A percentile compares a stretch with the other conserved stretches of the same genome.
These are phyloP conservation scores for Penicillium waksmanii DNA, from an alignment of 495 filamentous ascomycete species.

Conservation along the genomic window DNA sequence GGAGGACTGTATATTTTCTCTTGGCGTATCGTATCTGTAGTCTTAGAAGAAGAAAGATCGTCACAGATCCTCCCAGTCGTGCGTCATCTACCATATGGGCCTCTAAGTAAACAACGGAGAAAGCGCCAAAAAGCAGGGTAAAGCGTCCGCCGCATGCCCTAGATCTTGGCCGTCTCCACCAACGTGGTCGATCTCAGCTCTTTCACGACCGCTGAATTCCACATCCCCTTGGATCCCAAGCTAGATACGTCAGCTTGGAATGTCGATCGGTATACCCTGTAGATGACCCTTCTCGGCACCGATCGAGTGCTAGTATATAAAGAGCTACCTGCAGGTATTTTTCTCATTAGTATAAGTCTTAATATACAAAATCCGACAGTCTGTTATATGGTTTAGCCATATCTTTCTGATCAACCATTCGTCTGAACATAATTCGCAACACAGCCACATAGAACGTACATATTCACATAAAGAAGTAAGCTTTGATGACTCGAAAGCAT, in stretches of 20 bases:
- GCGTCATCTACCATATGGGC: conserved; percentile 15
- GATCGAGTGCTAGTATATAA: conserved; percentile 1
- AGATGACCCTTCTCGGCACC: neutral
- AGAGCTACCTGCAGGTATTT: neutral
- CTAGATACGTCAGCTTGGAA: conserved; percentile 23
- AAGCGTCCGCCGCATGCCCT: conserved; percentile 4
- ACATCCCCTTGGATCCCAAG: conserved; percentile 5
- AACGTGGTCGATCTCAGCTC: conserved; percentile 16
- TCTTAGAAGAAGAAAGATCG: neutral
- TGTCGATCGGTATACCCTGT: conserved; percentile 8
- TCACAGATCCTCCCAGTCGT: neutral
- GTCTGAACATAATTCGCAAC: no score
- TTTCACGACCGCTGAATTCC: conserved; percentile 10
- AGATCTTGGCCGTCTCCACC: conserved; percentile 12
- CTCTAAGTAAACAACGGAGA: neutral
- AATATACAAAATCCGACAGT: neutral
- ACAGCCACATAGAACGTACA: no score
- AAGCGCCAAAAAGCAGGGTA: neutral
- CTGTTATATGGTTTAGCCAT: neutral
- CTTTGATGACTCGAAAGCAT: no score
- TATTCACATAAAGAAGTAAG: no score
- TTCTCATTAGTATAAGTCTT: neutral
- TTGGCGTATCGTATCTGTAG: neutral
- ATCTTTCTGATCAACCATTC: neutral
- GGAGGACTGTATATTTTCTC: neutral